Evolutionary conservation across 805 yeast genomes (phyloP), one percentile per base, ranked within the genome.

Genomic region (Saturnispora galanensis): DNA sequence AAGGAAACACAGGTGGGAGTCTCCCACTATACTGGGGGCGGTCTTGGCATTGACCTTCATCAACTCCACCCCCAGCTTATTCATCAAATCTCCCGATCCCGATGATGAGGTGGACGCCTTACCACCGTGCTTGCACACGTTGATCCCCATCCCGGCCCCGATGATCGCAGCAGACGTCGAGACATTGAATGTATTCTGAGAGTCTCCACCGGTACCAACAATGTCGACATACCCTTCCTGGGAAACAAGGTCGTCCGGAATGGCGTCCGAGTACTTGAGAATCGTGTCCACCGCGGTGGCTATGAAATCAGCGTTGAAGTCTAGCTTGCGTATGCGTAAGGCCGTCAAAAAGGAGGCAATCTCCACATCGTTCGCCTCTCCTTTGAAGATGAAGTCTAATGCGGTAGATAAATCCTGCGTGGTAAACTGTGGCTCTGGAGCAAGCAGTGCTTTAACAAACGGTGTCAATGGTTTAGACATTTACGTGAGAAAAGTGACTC

Each of bases 121-220:
- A 11, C 97, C 97, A 18, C 99, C 99, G 62, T 93, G 99, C 50
- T 93, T 93, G 58, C 95, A 85, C 13, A 93, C 81, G 17, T 76
- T 74, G 35, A 90, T 62, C 1, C 76, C 76, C 70, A 87, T 82
- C 7, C 98, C 99, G 0, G 97, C 86, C 0, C 88, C 93, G 2
- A 93, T 88, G 39, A 93, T 87, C 1, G 97, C 97, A 1, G 96
- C 71, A 2, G 97, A 85, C 0, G 98, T 93, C 12, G 95, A 83
- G 2, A 93, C 98, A 55, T 93, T 93, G 67, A 93, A 93, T 0
- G 99, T 93, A 59, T 93, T 83, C 58, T 93, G 96, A 2, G 96
- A 96, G 59, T 93, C 99, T 12, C 99, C 99, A 26, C 99, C 99
- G 0, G 99, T 93, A 1, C 99, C 99, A 5, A 93, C 99, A 29